phyloP scores from a whole-genome alignment of 2,329 filamentous ascomycete genomes.

The Fusarium hainanense region DNA sequence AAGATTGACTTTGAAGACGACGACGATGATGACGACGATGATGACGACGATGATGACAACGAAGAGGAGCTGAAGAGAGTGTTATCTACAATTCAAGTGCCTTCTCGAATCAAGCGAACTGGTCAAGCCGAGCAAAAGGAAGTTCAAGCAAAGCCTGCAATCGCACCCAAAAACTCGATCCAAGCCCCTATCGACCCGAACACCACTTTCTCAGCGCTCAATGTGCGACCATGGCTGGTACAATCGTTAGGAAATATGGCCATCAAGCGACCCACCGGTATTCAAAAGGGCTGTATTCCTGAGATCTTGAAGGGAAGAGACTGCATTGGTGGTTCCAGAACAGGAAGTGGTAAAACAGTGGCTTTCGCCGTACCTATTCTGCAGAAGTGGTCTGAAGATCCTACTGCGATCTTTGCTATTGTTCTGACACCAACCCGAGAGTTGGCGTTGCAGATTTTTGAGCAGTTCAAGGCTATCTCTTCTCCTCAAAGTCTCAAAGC shows the following conservation, averaged over 20 bases:
- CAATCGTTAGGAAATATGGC: constrained; percentile 80
- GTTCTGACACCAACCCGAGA: constrained; percentile 92
- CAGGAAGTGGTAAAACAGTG: constrained; percentile 96
- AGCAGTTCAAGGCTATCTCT: constrained; percentile 94
- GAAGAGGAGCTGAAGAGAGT: constrained; percentile 49
- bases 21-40: constrained; percentile 47
- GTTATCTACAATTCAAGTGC: constrained; percentile 60
- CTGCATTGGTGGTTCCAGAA: constrained; percentile 93
- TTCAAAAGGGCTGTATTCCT: constrained; percentile 93
- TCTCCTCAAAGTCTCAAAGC: constrained; percentile 88
- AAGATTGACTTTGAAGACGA: constrained; percentile 36
- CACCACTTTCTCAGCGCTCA: constrained; percentile 76
- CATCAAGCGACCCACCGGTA: constrained; percentile 88
- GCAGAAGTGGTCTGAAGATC: constrained; percentile 93
- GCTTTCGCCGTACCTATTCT: constrained; percentile 95
- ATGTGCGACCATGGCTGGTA: constrained; percentile 87
- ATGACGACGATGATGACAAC: constrained; percentile 47
- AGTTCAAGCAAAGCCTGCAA: constrained; percentile 31
- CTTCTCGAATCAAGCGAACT: constrained; percentile 64
- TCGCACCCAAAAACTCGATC: constrained; percentile 51
- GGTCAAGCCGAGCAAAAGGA: constrained; percentile 37
- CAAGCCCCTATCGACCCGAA: constrained; percentile 66
- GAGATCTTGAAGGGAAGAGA: constrained; percentile 91
- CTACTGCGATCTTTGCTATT: constrained; percentile 88
- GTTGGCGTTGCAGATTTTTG: constrained; percentile 93